Evolutionary conservation across 2,329 filamentous ascomycete species (phyloP).

Genomic region (Colletotrichum horii): DNA sequence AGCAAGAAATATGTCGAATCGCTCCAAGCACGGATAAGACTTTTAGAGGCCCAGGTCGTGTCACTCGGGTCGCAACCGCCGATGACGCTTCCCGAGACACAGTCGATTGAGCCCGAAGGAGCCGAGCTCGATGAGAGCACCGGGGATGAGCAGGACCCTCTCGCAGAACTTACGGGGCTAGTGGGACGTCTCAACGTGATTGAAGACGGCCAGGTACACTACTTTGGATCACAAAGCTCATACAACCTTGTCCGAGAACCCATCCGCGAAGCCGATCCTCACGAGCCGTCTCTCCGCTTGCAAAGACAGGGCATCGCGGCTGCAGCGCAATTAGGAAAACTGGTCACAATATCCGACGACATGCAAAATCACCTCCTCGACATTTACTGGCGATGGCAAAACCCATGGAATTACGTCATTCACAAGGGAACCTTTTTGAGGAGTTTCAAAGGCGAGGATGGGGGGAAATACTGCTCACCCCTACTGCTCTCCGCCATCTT

Average conservation of each 20-base stretch:
- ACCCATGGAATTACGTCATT: constrained; percentile 30
- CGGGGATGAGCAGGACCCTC: background rate
- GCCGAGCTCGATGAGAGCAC: background rate
- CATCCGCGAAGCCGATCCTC: background rate
- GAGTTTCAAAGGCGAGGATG: constrained; percentile 12
- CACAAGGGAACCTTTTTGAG: constrained; percentile 24
- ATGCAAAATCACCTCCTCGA: constrained; percentile 29
- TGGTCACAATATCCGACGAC: constrained; percentile 20
- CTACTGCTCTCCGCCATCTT: constrained; percentile 26
- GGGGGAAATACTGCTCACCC: constrained; percentile 23
- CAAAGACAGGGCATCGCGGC: constrained; percentile 18
- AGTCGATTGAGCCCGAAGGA: background rate
- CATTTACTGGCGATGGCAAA: constrained; percentile 31
- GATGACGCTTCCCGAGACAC: background rate
- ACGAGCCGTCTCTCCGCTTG: background rate
- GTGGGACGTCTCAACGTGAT: constrained; percentile 17
- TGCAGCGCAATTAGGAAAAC: constrained; percentile 13
- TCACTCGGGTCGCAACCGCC: background rate
- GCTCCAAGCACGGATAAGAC: constrained; percentile 22
- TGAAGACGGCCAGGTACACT: constrained; percentile 28
- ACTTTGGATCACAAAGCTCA: constrained; percentile 28
- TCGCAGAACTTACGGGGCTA: constrained; percentile 22
- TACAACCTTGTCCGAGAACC: constrained; percentile 23
- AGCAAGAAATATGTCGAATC: constrained; percentile 29
- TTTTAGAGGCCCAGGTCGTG: constrained; percentile 21